Conservation (phyloP, 371 early-diverging fungal genomes). For the Zychaea mexicana region DNA sequence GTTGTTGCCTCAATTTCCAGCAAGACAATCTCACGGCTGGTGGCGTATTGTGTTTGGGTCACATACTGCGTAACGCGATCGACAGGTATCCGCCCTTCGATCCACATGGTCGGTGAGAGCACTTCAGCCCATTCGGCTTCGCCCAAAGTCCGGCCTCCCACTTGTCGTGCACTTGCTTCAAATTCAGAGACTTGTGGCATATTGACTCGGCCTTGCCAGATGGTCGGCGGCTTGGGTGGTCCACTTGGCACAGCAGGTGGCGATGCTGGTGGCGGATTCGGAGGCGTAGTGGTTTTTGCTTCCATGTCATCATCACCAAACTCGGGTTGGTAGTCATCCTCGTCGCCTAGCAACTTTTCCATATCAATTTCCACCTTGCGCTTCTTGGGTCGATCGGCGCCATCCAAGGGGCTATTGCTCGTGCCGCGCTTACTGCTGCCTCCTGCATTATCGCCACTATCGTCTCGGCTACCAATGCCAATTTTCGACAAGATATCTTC, state of each 20-base stretch:
- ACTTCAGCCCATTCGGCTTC: conserved; percentile 61
- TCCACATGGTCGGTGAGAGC: conserved; percentile 58
- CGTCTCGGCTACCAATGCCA: conserved; percentile 13
- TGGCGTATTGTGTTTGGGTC: conserved; percentile 50
- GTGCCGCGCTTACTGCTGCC: neutral
- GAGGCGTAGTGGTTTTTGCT: conserved; percentile 1
- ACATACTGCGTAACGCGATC: conserved; percentile 60
- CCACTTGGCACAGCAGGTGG: conserved; percentile 7
- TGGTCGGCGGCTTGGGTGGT: conserved; percentile 22
- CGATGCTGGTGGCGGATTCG: conserved; percentile 9
- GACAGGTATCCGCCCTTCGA: conserved; percentile 71
- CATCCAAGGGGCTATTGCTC: conserved; percentile 5
- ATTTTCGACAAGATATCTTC: conserved; percentile 43
- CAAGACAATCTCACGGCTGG: conserved; percentile 62
- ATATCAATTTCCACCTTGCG: conserved; percentile 34
- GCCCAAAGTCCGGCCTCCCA: conserved; percentile 55
- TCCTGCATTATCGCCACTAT: conserved; percentile 10
- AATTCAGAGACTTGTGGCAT: conserved; percentile 75
- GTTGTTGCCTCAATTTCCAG: conserved; percentile 50
- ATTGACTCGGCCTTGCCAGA: conserved; percentile 70
- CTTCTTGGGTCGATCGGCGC: conserved; percentile 21
- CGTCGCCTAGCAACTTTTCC: conserved; percentile 24
- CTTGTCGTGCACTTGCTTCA: conserved; percentile 58
- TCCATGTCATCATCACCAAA: conserved; percentile 33
- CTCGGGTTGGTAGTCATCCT: conserved; percentile 8